phyloP scores from a whole-genome alignment of 2,329 filamentous ascomycete species.

The Ceratocystis variospora region DNA sequence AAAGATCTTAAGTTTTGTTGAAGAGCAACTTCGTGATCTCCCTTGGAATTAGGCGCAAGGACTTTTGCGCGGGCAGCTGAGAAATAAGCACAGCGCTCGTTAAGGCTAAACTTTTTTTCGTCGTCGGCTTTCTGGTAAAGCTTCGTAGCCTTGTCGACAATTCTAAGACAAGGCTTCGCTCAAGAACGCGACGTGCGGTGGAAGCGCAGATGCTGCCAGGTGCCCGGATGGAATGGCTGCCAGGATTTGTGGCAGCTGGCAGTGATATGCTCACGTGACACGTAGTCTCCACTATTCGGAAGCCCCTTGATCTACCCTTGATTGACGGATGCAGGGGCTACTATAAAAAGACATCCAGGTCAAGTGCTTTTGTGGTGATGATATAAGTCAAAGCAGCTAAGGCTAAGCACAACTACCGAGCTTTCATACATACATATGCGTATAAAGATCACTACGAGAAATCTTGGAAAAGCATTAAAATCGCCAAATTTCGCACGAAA shows the following conservation, averaged over 20 bases:
- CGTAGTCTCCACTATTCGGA: not conserved
- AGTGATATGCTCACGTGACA: not conserved
- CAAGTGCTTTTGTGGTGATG: not conserved
- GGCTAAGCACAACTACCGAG: not conserved
- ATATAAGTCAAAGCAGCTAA: not conserved
- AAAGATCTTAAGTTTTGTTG: too few species aligned
- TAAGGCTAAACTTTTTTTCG: not conserved
- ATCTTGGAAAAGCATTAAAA: too few species aligned
- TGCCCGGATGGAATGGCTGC: not conserved
- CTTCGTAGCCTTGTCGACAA: slow-evolving; percentile 6
- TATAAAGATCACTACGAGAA: too few species aligned
- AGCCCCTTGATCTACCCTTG: slow-evolving; percentile 1
- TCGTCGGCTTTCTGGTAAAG: not conserved
- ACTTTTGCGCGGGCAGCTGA: not conserved
- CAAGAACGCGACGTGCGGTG: not conserved
- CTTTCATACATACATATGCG: too few species aligned
- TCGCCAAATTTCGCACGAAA: not conserved
- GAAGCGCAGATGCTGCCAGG: not conserved
- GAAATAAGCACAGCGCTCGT: not conserved
- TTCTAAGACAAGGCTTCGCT: not conserved
- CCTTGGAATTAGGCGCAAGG: not conserved
- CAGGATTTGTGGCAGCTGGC: not conserved
- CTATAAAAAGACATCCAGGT: not conserved
- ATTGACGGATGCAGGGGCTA: not conserved
- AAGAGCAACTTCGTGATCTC: not conserved